Evolutionary conservation across 257 asterid species (phyloP).

Genomic region (Penstemon eatonii): DNA sequence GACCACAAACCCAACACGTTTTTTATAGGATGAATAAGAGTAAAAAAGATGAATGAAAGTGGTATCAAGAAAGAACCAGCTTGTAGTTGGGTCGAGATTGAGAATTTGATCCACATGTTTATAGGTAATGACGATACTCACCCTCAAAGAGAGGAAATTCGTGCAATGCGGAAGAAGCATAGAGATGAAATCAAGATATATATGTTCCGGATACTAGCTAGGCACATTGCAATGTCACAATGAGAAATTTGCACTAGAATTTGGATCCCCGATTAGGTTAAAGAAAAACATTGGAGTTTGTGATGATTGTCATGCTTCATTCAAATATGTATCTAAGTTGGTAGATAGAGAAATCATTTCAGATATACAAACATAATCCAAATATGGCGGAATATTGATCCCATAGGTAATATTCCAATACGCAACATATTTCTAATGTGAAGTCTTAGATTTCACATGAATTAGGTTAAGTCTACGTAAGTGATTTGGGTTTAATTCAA

Average conservation of each 20-base stretch:
- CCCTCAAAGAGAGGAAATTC: constrained; percentile 60
- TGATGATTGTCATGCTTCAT: constrained; percentile 77
- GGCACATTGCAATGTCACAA: constrained; percentile 68
- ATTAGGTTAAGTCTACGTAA: no score
- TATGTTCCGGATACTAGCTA: constrained; percentile 78
- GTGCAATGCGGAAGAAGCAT: constrained; percentile 55
- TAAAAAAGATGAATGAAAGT: constrained; percentile 65
- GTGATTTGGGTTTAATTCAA: no score
- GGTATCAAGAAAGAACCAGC: constrained; percentile 90
- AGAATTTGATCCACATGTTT: constrained; percentile 60
- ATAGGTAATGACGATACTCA: constrained; percentile 73
- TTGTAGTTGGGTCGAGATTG: constrained; percentile 90
- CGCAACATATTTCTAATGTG: no score
- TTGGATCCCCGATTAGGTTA: constrained; percentile 54
- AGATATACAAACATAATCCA: constrained; percentile 82
- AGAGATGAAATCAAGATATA: constrained; percentile 54
- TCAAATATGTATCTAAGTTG: constrained; percentile 63
- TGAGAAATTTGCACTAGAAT: constrained; percentile 83
- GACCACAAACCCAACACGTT: not conserved
- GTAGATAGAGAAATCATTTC: constrained; percentile 61
- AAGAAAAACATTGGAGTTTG: constrained; percentile 90
- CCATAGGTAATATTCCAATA: no score
- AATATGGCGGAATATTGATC: no score
- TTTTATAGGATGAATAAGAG: constrained; percentile 44
- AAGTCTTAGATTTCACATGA: no score